Evolutionary conservation across 768 basidiomycete species (phyloP).

Genomic region (Lactarius akahatsu): DNA sequence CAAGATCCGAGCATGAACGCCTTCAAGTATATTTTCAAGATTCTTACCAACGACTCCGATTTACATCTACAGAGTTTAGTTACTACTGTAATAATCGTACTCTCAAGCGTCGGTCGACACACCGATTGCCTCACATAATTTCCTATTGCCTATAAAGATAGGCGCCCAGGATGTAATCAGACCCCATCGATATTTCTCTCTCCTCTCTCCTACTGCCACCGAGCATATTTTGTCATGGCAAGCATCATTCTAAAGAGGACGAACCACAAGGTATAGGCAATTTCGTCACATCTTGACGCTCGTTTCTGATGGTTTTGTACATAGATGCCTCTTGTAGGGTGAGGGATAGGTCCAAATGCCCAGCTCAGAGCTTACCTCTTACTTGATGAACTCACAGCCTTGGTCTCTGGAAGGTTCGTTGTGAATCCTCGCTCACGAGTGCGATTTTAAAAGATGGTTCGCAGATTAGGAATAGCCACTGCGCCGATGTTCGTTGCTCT

Average conservation of each 20-base stretch:
- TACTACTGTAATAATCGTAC: neutral
- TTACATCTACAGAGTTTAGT: neutral
- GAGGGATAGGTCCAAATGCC: slow-evolving; percentile 31
- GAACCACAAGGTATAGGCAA: slow-evolving; percentile 49
- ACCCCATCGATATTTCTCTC: neutral
- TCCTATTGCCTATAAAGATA: slow-evolving; percentile 5
- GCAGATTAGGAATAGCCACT: slow-evolving; percentile 57
- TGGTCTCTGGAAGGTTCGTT: slow-evolving; percentile 66
- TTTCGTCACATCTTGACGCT: slow-evolving; percentile 6
- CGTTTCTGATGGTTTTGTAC: slow-evolving; percentile 12
- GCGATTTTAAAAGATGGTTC: neutral
- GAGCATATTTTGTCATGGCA: slow-evolving; percentile 43
- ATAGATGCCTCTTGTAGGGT: slow-evolving; percentile 75
- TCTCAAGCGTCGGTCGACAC: neutral
- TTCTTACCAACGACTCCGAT: neutral
- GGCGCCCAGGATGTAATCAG: neutral
- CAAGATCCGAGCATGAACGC: too few species aligned
- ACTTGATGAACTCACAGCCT: slow-evolving; percentile 42
- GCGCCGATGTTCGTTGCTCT: slow-evolving; percentile 49
- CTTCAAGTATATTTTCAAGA: too few species aligned
- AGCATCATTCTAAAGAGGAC: slow-evolving; percentile 57
- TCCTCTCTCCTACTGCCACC: slow-evolving; percentile 10
- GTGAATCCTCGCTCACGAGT: neutral
- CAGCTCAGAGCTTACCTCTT: slow-evolving; percentile 20
- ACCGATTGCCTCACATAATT: neutral